A percentile compares a stretch with the other conserved stretches of the same genome.
phyloP scores from a whole-genome alignment of 345 rosid species.

The Abelmoschus esculentus region DNA sequence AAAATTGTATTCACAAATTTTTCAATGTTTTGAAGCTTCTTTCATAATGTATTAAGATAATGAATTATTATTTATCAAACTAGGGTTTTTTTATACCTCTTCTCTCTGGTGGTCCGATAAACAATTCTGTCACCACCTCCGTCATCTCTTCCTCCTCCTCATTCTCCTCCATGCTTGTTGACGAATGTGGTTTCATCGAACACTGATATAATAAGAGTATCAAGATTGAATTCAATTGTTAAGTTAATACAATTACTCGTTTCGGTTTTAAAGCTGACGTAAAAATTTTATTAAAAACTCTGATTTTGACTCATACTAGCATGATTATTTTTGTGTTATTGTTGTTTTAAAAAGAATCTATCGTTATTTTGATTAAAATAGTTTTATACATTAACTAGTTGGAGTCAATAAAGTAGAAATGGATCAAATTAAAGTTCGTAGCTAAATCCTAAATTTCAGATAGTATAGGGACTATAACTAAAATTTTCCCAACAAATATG shows the following conservation, averaged over 20 bases:
- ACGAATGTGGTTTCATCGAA: slow-evolving; percentile 19
- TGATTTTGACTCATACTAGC: no score
- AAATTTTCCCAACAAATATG: no score
- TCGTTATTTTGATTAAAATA: no score
- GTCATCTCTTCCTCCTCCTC: slow-evolving; percentile 23
- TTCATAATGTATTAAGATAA: background rate
- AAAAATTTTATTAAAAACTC: no score
- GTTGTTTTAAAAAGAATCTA: no score
- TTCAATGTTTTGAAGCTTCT: background rate
- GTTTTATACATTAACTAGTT: no score
- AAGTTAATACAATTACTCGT: background rate
- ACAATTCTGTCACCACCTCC: slow-evolving; percentile 56
- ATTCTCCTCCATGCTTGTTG: slow-evolving; percentile 9
- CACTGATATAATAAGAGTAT: slow-evolving; percentile 20
- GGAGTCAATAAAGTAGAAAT: no score
- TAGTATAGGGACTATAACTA: no score
- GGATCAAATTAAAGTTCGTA: no score
- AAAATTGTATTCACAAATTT: background rate
- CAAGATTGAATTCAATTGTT: background rate
- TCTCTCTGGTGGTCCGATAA: slow-evolving; percentile 57
- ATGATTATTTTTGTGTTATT: no score
- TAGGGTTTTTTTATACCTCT: slow-evolving; percentile 9
- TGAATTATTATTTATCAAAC: background rate
- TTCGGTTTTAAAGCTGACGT: no score
- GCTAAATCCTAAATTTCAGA: no score